Percentiles rank a stretch among this genome's conserved stretches.
These are phyloP conservation scores for Clonostachys rhizophaga DNA, from an alignment of 2,329 filamentous ascomycete genomes.

Conservation along the genomic window DNA sequence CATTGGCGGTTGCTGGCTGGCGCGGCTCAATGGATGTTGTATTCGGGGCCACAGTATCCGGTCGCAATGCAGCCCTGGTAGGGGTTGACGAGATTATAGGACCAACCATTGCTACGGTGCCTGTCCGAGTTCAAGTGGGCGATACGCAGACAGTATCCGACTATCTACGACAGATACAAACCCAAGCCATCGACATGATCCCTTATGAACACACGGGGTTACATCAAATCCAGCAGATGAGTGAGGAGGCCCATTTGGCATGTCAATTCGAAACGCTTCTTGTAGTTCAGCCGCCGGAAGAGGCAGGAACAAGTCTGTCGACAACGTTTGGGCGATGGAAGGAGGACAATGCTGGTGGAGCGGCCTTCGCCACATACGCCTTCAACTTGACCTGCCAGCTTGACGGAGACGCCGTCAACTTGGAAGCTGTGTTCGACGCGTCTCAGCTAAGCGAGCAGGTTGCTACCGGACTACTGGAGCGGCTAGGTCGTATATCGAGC, in stretches of 20 bases:
- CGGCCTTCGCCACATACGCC: no score
- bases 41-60: constrained; percentile 3
- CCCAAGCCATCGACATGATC: constrained; percentile 6
- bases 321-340: not conserved
- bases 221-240: constrained; percentile 8
- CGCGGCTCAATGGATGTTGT: not conserved
- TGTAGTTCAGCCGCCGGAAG: constrained; percentile 1
- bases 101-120: constrained; percentile 14
- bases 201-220: constrained; percentile 10
- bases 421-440: no score
- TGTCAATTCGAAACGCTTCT: constrained; percentile 5
- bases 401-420: no score
- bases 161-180: constrained; percentile 24
- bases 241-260: constrained; percentile 2
- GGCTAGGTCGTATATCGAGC: no score
- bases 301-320: not conserved
- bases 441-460: no score
- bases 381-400: no score
- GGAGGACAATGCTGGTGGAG: no score
- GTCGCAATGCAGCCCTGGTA: constrained; percentile 9
- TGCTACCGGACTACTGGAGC: no score
- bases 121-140: constrained; percentile 16
- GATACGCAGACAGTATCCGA: constrained; percentile 16
- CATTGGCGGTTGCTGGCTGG: constrained; percentile 20
- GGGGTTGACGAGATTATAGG: constrained; percentile 11